Evolutionary conservation across 2,329 filamentous ascomycete species (phyloP), one percentile per base, ranked within the genome.

Genomic region (Monilinia aucupariae): DNA sequence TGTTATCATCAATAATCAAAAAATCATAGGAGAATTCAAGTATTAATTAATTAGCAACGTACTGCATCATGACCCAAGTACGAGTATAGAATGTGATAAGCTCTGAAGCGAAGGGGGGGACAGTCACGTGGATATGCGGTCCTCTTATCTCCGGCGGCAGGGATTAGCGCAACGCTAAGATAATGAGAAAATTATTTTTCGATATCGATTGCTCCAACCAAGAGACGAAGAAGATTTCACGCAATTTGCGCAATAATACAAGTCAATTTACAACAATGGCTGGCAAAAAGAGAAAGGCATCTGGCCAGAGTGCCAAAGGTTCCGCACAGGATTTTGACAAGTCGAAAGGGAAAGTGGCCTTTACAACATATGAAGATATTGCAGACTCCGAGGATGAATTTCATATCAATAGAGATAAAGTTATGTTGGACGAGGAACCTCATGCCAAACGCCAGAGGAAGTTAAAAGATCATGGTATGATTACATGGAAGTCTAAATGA

Each of bases 301-400:
- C 62, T 25, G 56, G 41, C 13, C 49, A 49, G 25, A 37, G n/a
- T 13, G 43, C 8, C 15, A 49, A 22, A 43, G 45, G 17, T 43
- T 25, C 22, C 48, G 32, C 22, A 30, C 27, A 61, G 3, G 56
- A 64, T 25, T 64, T 41, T 17, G 49, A 61, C 27, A 54, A 60
- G 41, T 60, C 62, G 6, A 52, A 83, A 71, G 69, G 69, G 5
- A 71, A 67, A 56, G 63, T 71, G 22, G 65, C 69, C 22, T 70
- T 71, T 17, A 69, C 68, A 3, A 87, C 84, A 2, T 93, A 83
- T 75, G 87, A 93, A 75, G 91, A 96, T 76, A 88, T 99, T 70
- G 91, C 92, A 68, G 88, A 97, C 74, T 96, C 92, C 1, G 91
- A 96, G 75, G 94, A 99, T 75, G 91, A 96, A 74, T 96, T 96